Conservation (phyloP, 371 early-diverging fungal species). For the Apophysomyces variabilis region DNA sequence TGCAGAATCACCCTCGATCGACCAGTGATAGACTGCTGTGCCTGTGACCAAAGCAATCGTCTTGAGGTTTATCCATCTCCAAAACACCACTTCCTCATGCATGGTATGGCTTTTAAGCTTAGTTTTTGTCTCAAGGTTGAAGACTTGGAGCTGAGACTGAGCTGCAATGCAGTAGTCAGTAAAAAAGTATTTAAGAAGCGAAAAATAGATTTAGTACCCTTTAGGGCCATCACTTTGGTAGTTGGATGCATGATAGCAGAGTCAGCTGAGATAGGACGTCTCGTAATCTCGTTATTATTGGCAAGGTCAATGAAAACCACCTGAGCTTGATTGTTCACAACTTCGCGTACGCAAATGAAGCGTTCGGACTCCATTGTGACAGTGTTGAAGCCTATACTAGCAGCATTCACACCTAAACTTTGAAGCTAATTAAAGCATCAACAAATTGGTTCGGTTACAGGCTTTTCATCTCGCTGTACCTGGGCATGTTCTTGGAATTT, state of each 20-base stretch:
- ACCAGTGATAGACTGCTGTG: constrained; percentile 94
- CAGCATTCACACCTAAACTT: constrained; percentile 88
- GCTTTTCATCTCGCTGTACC: constrained; percentile 53
- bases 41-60: constrained; percentile 94
- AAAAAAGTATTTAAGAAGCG: not conserved
- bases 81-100: constrained; percentile 94
- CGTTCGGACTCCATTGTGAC: constrained; percentile 98
- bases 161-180: constrained; percentile 56
- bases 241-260: constrained; percentile 98
- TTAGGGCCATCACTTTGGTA: constrained; percentile 92
- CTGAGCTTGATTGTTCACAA: constrained; percentile 81
- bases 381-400: constrained; percentile 94
- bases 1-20: constrained; percentile 87
- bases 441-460: not conserved
- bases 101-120: constrained; percentile 93
- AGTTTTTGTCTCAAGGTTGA: constrained; percentile 93
- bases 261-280: constrained; percentile 96
- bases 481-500: constrained; percentile 94
- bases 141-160: constrained; percentile 91
- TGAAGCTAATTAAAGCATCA: constrained; percentile 71
- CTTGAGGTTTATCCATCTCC: constrained; percentile 93
- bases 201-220: constrained; percentile 60
- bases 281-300: constrained; percentile 79
- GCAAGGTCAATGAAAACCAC: constrained; percentile 95
- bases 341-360: constrained; percentile 96